phyloP scores from a whole-genome alignment of 495 filamentous ascomycete genomes.

The Neohortaea acidophila region DNA sequence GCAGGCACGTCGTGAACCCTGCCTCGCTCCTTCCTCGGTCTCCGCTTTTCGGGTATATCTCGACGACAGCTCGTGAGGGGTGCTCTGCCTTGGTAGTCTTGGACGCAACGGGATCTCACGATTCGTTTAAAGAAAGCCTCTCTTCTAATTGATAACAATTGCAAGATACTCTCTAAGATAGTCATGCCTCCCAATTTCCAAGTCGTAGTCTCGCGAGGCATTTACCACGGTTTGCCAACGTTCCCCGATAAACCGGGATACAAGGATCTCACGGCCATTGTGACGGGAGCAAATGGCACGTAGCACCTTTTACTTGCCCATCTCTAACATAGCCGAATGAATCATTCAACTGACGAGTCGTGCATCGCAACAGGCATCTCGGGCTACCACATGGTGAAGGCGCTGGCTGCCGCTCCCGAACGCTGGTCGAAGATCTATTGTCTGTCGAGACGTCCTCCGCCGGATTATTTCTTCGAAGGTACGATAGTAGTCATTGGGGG shows the following conservation, averaged over 20 bases:
- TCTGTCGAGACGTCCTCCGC: constrained; percentile 31
- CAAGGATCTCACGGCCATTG: constrained; percentile 32
- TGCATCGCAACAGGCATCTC: constrained; percentile 32
- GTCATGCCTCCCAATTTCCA: background rate
- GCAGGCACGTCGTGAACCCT: too few relatives aligned
- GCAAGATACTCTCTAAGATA: too few relatives aligned
- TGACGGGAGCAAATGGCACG: constrained; percentile 29
- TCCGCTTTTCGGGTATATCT: too few relatives aligned
- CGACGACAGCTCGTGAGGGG: too few relatives aligned
- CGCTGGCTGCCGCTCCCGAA: constrained; percentile 28
- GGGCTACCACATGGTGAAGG: constrained; percentile 33
- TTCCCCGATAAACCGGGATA: constrained; percentile 21
- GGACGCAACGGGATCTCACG: too few relatives aligned
- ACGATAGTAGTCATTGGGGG: too few relatives aligned
- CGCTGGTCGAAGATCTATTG: constrained; percentile 38
- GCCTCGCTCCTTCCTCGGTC: too few relatives aligned
- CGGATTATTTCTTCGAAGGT: constrained; percentile 7
- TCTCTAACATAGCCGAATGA: background rate
- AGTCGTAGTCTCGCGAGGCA: constrained; percentile 16
- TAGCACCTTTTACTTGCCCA: background rate
- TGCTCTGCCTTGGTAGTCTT: too few relatives aligned
- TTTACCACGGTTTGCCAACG: constrained; percentile 32
- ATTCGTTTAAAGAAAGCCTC: too few relatives aligned
- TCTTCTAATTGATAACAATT: too few relatives aligned
- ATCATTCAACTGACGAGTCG: background rate